phyloP scores from a whole-genome alignment of 352 stramenopile species.

The Pythium volutum region DNA sequence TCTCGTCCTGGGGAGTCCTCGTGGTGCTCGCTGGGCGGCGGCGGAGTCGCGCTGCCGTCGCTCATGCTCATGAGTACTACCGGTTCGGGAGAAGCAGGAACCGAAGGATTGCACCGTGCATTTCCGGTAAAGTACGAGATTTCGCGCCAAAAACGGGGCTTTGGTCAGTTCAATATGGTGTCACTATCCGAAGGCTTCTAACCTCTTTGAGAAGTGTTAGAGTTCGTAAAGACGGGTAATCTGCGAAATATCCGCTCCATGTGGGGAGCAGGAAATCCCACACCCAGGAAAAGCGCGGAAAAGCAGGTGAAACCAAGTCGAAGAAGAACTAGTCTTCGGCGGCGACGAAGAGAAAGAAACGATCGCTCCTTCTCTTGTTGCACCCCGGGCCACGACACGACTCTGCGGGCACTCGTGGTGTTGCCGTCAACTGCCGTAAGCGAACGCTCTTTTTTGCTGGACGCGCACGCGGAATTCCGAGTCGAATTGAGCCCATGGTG shows the following conservation, averaged over 20 bases:
- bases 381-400: background rate
- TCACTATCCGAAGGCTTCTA: slow-evolving; percentile 7
- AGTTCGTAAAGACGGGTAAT: background rate
- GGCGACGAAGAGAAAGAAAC: background rate
- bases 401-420: background rate
- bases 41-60: slow-evolving; percentile 17
- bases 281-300: background rate
- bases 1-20: slow-evolving; percentile 17
- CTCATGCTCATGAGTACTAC: slow-evolving; percentile 7
- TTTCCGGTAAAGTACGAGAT: slow-evolving; percentile 9
- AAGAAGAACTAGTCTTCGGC: background rate
- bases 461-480: slow-evolving; percentile 1
- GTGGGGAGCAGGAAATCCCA: background rate
- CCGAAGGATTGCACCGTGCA: background rate
- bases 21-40: slow-evolving; percentile 19
- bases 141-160: background rate
- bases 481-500: slow-evolving; percentile 5
- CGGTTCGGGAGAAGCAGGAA: background rate
- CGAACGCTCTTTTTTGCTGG: background rate
- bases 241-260: background rate
- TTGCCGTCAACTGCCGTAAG: background rate
- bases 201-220: background rate
- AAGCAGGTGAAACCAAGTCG: background rate
- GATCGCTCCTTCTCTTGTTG: background rate
- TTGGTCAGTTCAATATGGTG: slow-evolving; percentile 15